A percentile compares a stretch with the other conserved stretches of the same genome.
phyloP scores from a whole-genome alignment of 1,139 yeast genomes.

The Sugiyamaella castrensis region DNA sequence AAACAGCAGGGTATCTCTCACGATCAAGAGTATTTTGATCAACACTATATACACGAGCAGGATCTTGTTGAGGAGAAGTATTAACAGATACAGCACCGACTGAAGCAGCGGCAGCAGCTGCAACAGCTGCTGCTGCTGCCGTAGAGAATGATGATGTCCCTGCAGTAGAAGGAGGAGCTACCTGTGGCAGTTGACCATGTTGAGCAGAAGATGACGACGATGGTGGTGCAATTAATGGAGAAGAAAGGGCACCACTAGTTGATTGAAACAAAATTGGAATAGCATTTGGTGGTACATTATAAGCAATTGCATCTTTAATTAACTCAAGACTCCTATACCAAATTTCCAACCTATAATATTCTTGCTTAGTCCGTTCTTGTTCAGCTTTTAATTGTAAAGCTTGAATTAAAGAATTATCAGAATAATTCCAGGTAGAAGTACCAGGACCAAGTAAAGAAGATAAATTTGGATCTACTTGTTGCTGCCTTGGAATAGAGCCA shows the following conservation, averaged over 20 bases:
- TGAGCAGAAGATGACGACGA: conserved; percentile 14
- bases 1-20: conserved; percentile 23
- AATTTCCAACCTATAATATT: conserved; percentile 64
- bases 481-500: background rate
- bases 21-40: conserved; percentile 17
- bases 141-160: conserved; percentile 13
- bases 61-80: conserved; percentile 10
- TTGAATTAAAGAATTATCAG: conserved; percentile 61
- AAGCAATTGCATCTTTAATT: conserved; percentile 56
- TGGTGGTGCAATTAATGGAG: conserved; percentile 14
- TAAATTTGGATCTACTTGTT: conserved; percentile 16
- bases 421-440: conserved; percentile 53
- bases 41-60: background rate
- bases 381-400: conserved; percentile 65
- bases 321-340: conserved; percentile 60
- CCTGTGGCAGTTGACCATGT: background rate
- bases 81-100: conserved; percentile 11
- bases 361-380: conserved; percentile 84
- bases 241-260: conserved; percentile 13
- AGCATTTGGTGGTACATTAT: conserved; percentile 60
- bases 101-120: conserved; percentile 17
- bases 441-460: conserved; percentile 52
- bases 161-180: conserved; percentile 2
- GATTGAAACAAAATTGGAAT: conserved; percentile 60
- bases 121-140: conserved; percentile 17